Conservation (phyloP, 2,329 filamentous ascomycete genomes). For the Colletotrichum cuscutae region DNA sequence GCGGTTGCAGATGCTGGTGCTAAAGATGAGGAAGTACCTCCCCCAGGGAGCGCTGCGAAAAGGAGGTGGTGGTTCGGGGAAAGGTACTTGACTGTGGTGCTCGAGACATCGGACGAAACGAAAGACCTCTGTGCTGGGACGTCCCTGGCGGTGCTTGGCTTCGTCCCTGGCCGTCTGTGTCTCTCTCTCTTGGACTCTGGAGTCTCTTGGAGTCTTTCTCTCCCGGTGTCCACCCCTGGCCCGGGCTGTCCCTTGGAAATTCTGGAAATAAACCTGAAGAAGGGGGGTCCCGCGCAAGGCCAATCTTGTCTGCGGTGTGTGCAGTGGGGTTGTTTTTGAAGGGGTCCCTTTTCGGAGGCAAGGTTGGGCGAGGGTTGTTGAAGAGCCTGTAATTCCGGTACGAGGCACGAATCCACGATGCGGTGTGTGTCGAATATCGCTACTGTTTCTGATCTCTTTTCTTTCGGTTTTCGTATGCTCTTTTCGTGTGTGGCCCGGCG, state of each 20-base stretch:
- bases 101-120: conserved; percentile 31
- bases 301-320: conserved; percentile 17
- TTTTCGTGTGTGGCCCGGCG: not conserved
- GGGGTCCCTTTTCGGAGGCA: not conserved
- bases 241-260: not conserved
- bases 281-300: not conserved
- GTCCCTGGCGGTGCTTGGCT: conserved; percentile 1
- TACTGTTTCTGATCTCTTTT: not conserved
- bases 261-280: conserved; percentile 12
- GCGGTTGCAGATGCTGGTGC: too few species aligned
- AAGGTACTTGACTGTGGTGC: not conserved
- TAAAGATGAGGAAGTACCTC: not conserved
- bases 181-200: too few species aligned
- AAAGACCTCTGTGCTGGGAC: conserved; percentile 3
- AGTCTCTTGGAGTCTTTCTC: not conserved
- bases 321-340: conserved; percentile 11
- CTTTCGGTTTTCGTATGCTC: not conserved
- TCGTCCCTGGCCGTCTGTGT: too few species aligned
- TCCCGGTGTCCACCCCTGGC: not conserved
- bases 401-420: conserved; percentile 4
- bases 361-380: not conserved
- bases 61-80: not conserved
- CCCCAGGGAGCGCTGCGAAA: not conserved
- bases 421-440: conserved; percentile 17
- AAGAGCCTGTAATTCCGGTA: conserved; percentile 27